Evolutionary conservation across 192 early-diverging fungal genomes (phyloP), one percentile per base, ranked within the genome.

Genomic region (Pecoramyces ruminantium): DNA sequence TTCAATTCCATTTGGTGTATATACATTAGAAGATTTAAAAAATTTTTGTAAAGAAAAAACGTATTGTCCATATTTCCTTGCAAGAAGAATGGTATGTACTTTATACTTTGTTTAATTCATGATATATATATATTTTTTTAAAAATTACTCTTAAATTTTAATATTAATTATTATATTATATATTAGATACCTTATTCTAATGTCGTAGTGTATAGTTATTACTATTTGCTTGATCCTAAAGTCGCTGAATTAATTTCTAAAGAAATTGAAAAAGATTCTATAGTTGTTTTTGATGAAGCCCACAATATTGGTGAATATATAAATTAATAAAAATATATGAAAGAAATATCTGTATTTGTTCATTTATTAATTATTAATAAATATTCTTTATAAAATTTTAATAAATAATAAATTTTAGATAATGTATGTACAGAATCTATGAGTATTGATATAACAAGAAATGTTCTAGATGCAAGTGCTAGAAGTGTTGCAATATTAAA

Each of bases 231-330:
- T n/a, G 98, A 99, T 85, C 98, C 98, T 28, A 99, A 99, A 86
- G 97, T 99, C 3, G 98, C 98, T 12, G 97, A 98, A 51, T 83
- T 98, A 79, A 95, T 99, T 34, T 98, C 96, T 9, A 95, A 93
- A 85, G 97, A 98, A 83, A 82, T 99, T 78, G 93, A 94, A 38
- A 95, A 93, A 84, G 95, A 98, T 78, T 92, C 93, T 40, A 98
- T 99, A 78, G 93, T 99, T n/a, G 93, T 99, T 0, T 99, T 99
- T 87, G 98, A 99, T 86, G 98, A 99, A 84, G 98, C 98, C 1
- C 97, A 99, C 88, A 98, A 99, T 83, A 98, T 99, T 81, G 97
- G 94, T 95, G n/a, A n/a, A n/a, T n/a, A n/a, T n/a, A n/a, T n/a
- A n/a, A n/a, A n/a, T n/a, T n/a, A n/a, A n/a, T n/a, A n/a, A n/a